These are phyloP conservation scores for Trichoderma endophyticum DNA, from an alignment of 2,329 filamentous ascomycete genomes.

Conservation along the genomic window DNA sequence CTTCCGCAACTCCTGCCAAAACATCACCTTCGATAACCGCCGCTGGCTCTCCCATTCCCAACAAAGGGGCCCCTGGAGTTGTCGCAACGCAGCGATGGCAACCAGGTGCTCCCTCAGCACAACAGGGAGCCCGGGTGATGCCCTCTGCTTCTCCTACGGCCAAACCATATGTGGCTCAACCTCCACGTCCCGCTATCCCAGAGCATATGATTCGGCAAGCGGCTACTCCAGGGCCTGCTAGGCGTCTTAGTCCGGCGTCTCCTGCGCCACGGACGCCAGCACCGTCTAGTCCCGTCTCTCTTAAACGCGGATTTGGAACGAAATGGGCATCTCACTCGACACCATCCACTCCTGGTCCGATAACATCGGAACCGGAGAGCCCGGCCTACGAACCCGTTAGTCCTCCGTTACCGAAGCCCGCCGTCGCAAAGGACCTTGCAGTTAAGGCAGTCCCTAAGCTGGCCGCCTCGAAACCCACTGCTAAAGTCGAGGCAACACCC, in stretches of 20 bases:
- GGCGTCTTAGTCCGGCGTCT: slow-evolving; percentile 31
- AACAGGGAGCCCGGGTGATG: slow-evolving; percentile 27
- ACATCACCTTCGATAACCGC: slow-evolving; percentile 23
- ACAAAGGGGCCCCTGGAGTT: slow-evolving; percentile 3
- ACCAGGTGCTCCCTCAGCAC: slow-evolving; percentile 28
- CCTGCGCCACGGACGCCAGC: slow-evolving; percentile 36
- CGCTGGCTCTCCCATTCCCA: slow-evolving; percentile 25
- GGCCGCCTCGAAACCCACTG: slow-evolving; percentile 30
- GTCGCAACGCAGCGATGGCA: slow-evolving; percentile 32
- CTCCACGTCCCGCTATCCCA: slow-evolving; percentile 38
- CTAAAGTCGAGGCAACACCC: slow-evolving; percentile 25
- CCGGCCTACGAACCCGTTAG: slow-evolving; percentile 59
- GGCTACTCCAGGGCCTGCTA: slow-evolving; percentile 33
- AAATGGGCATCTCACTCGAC: slow-evolving; percentile 58
- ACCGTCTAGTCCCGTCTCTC: slow-evolving; percentile 28
- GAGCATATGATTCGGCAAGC: slow-evolving; percentile 42
- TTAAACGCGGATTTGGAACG: slow-evolving; percentile 47
- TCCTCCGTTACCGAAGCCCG: slow-evolving; percentile 45
- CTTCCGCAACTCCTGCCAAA: slow-evolving; percentile 30
- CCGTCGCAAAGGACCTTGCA: slow-evolving; percentile 26
- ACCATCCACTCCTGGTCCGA: slow-evolving; percentile 53
- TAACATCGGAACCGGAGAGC: slow-evolving; percentile 41
- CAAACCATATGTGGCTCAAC: slow-evolving; percentile 33
- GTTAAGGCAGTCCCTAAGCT: slow-evolving; percentile 33
- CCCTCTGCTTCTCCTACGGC: slow-evolving; percentile 27